A percentile compares a stretch with the other conserved stretches of the same genome.
These are phyloP conservation scores for Thalassiosira oceanica DNA, from an alignment of 352 stramenopile species.

Conservation along the genomic window DNA sequence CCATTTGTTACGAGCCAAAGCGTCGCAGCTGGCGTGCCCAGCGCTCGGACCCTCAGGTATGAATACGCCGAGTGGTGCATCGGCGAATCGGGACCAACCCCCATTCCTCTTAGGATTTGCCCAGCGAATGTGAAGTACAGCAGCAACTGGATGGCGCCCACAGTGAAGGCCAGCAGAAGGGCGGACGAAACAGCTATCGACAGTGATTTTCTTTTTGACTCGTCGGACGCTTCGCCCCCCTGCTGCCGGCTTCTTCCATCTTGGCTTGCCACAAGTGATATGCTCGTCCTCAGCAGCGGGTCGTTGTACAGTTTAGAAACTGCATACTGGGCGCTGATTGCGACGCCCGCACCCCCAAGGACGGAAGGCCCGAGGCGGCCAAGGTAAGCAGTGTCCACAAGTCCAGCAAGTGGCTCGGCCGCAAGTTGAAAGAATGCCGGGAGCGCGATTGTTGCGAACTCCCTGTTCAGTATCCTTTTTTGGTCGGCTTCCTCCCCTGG, in stretches of 20 bases:
- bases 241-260: slow-evolving; percentile 46
- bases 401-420: slow-evolving; percentile 79
- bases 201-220: slow-evolving; percentile 45
- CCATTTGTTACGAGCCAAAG: no score
- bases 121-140: slow-evolving; percentile 69
- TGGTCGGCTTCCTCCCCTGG: no score
- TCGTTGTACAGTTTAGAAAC: slow-evolving; percentile 84
- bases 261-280: slow-evolving; percentile 80
- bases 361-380: slow-evolving; percentile 73
- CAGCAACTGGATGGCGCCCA: slow-evolving; percentile 76
- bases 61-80: slow-evolving; percentile 79
- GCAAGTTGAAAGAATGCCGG: slow-evolving; percentile 81
- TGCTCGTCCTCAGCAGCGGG: slow-evolving; percentile 79
- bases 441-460: slow-evolving; percentile 78
- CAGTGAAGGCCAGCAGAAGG: slow-evolving; percentile 71
- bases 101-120: slow-evolving; percentile 70
- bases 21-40: no score
- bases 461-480: slow-evolving; percentile 54
- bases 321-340: slow-evolving; percentile 81
- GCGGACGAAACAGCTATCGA: slow-evolving; percentile 72
- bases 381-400: slow-evolving; percentile 82
- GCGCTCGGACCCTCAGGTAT: slow-evolving; percentile 75
- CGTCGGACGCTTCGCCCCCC: neutral
- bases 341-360: slow-evolving; percentile 79
- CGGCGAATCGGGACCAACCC: slow-evolving; percentile 47